These are phyloP conservation scores for Trichoderma endophyticum DNA, from an alignment of 2,329 filamentous ascomycete genomes.

Conservation along the genomic window DNA sequence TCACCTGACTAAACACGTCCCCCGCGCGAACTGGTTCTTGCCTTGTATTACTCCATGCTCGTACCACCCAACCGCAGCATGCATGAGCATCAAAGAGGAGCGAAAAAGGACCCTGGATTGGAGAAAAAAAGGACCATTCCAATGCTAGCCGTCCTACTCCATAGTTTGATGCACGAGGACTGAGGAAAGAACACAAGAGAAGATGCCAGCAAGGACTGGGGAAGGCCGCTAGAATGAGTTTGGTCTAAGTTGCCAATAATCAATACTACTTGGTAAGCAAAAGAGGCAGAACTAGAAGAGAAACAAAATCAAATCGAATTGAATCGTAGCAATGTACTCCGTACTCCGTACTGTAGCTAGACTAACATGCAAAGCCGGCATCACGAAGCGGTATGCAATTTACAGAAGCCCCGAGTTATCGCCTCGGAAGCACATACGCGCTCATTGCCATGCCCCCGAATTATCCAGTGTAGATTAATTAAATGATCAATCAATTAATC, in stretches of 20 bases:
- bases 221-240: not conserved
- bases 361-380: not conserved
- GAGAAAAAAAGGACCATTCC: not conserved
- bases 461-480: not conserved
- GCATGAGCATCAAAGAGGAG: not conserved
- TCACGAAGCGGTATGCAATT: not conserved
- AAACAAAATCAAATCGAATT: not conserved
- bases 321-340: not conserved
- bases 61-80: slow-evolving; percentile 5
- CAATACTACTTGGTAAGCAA: not conserved
- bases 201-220: not conserved
- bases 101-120: not conserved
- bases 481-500: not conserved
- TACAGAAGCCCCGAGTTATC: not conserved
- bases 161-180: not conserved
- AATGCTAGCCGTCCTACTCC: not conserved
- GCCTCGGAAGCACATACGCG: not conserved
- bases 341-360: too few relatives aligned
- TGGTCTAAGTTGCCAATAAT: not conserved
- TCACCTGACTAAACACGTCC: not conserved
- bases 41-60: not conserved
- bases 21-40: not conserved
- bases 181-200: not conserved
- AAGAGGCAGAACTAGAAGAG: not conserved
- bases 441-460: not conserved